Evolutionary conservation across 1,139 yeast genomes (phyloP), one percentile per base, ranked within the genome.

Genomic region (Magnusiomyces tetraspermus): DNA sequence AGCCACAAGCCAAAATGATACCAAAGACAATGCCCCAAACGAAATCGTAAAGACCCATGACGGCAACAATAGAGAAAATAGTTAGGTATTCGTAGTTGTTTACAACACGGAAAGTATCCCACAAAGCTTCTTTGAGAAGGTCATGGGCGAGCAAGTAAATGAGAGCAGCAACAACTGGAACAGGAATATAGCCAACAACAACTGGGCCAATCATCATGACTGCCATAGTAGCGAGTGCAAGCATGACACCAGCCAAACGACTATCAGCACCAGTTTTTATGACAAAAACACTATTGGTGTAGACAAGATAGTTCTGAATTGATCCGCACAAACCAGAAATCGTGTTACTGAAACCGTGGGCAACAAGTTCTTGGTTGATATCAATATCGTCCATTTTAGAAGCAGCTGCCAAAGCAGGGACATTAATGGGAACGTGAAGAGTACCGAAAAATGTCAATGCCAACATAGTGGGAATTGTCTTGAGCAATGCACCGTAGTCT

Each of bases 21-120:
- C 98, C 98, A 26, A 85, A 90, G 53, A 92, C 73, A 45, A 92
- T 88, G 53, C 98, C 98, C 59, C 82, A 77, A 6, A 92, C 98
- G 68, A 92, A 92, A 69, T 92, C 98, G 77, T 87, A 85, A 1
- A 85, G 83, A 2, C 97, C 98, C 98, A 94, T 92, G 0, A 92
- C 84, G 28, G 88, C 72, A 24, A 94, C 95, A 61, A 92, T 92
- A 11, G 84, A 81, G 5, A 85, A 70, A 57, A 92, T 85, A 1
- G 98, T 92, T 45, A 79, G 63, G 66, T 92, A 92, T 66, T 92
- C 98, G 59, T 87, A 85, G 42, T 69, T 73, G 47, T 82, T 76
- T 46, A 92, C 77, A 59, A 85, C 77, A 1, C 94, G 94, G 71
- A 78, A 77, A 0, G 97, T 88, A 66, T 92, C 98, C 60, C 78